Percentiles rank a stretch among this genome's conserved stretches.
phyloP scores from a whole-genome alignment of 495 filamentous ascomycete genomes.

The Penicillium riverlandense region DNA sequence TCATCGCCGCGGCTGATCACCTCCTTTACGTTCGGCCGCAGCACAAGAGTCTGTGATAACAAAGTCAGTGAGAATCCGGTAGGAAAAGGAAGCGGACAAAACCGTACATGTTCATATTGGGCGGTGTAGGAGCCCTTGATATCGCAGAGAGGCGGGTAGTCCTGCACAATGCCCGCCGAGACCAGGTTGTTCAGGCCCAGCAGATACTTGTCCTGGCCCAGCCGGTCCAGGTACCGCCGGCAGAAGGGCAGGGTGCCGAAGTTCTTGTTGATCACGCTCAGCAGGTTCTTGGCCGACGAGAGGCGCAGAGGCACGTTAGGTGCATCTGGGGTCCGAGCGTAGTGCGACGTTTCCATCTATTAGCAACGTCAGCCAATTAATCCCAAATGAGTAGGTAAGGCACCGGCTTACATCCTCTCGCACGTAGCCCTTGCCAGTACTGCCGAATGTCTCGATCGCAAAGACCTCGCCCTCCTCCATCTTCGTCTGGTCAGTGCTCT shows the following conservation, averaged over 20 bases:
- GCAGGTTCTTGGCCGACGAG: conserved; percentile 70
- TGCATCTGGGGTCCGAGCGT: conserved; percentile 58
- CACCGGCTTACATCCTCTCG: conserved; percentile 59
- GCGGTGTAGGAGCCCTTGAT: conserved; percentile 93
- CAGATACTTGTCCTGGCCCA: conserved; percentile 84
- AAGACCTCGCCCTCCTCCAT: conserved; percentile 96
- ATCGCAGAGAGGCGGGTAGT: conserved; percentile 84
- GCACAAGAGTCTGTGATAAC: conserved; percentile 65
- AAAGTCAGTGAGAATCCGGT: conserved; percentile 15
- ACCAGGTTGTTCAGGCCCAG: conserved; percentile 87
- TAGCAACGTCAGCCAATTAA: too few species aligned
- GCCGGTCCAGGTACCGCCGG: conserved; percentile 74
- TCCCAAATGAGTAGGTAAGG: too few species aligned
- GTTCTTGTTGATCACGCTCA: conserved; percentile 86
- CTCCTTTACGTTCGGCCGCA: conserved; percentile 85
- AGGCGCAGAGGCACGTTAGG: conserved; percentile 60
- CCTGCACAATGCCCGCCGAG: conserved; percentile 73
- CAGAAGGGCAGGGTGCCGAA: conserved; percentile 87
- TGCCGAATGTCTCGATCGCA: conserved; percentile 91
- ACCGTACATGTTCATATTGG: conserved; percentile 86
- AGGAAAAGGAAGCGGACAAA: conserved; percentile 2
- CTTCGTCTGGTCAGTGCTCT: conserved; percentile 68
- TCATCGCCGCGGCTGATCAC: conserved; percentile 89
- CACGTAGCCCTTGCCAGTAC: conserved; percentile 81
- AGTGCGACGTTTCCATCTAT: conserved; percentile 67